These are phyloP conservation scores for Globisporangium okanoganense DNA, from an alignment of 352 stramenopile genomes.

Conservation along the genomic window DNA sequence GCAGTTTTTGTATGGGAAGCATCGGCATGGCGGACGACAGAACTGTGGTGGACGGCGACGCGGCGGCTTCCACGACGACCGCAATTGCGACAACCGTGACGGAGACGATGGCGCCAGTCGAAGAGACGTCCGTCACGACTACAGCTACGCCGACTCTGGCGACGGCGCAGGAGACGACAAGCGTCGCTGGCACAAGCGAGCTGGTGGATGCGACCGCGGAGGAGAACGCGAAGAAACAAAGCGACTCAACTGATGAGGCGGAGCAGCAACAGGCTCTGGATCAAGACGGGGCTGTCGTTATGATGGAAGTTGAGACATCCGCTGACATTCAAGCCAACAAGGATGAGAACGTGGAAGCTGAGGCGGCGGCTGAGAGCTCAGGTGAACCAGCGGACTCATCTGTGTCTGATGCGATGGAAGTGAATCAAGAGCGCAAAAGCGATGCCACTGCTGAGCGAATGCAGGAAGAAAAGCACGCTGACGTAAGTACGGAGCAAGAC, in stretches of 20 bases:
- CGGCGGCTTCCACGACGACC: background rate
- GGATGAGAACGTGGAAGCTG: background rate
- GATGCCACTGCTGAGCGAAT: background rate
- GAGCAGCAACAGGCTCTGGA: background rate
- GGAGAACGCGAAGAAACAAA: background rate
- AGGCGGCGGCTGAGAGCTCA: background rate
- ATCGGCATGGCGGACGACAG: background rate
- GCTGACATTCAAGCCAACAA: background rate
- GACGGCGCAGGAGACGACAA: background rate
- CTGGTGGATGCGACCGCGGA: background rate
- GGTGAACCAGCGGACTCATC: background rate
- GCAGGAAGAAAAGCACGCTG: background rate
- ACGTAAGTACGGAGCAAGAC: no score
- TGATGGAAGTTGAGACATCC: background rate
- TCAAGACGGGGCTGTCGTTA: background rate
- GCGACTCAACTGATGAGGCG: no score
- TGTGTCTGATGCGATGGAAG: background rate
- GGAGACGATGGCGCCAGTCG: background rate
- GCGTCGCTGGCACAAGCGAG: background rate
- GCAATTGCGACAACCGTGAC: background rate
- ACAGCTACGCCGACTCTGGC: background rate
- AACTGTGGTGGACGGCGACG: background rate
- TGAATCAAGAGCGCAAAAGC: background rate
- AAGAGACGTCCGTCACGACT: background rate
- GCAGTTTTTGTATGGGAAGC: conserved; percentile 7